These are phyloP conservation scores for Dittrichia graveolens DNA, from an alignment of 129 eudicot species.

Conservation along the genomic window DNA sequence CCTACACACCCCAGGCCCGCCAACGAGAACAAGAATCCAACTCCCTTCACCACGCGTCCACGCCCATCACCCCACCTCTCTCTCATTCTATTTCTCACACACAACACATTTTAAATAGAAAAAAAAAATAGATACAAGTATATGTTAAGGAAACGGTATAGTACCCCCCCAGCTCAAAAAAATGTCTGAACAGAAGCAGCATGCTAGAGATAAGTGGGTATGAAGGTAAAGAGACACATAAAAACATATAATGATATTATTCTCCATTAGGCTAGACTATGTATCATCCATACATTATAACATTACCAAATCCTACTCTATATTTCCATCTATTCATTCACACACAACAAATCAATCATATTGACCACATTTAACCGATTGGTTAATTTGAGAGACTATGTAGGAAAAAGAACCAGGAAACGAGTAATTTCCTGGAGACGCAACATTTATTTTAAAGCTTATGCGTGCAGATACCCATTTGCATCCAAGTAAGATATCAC, in stretches of 20 bases:
- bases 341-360: constrained; percentile 7
- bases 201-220: too few relatives aligned
- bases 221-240: too few relatives aligned
- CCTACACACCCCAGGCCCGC: too few relatives aligned
- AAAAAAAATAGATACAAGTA: too few relatives aligned
- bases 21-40: too few relatives aligned
- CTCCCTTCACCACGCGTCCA: too few relatives aligned
- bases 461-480: constrained; percentile 75
- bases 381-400: constrained; percentile 6
- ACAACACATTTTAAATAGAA: too few relatives aligned
- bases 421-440: constrained; percentile 45
- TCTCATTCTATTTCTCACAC: too few relatives aligned
- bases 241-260: not conserved
- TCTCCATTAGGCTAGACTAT: not conserved
- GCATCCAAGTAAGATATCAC: constrained; percentile 70
- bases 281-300: constrained; percentile 8
- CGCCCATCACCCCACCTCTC: too few relatives aligned
- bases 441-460: constrained; percentile 22
- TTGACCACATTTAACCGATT: constrained; percentile 20
- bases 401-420: constrained; percentile 36
- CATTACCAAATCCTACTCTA: constrained; percentile 17
- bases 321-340: constrained; percentile 15
- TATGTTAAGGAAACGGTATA: too few relatives aligned
- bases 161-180: too few relatives aligned
- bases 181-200: too few relatives aligned